Evolutionary conservation across 2,329 filamentous ascomycete genomes (phyloP).

Genomic region (Catunica adiposa): DNA sequence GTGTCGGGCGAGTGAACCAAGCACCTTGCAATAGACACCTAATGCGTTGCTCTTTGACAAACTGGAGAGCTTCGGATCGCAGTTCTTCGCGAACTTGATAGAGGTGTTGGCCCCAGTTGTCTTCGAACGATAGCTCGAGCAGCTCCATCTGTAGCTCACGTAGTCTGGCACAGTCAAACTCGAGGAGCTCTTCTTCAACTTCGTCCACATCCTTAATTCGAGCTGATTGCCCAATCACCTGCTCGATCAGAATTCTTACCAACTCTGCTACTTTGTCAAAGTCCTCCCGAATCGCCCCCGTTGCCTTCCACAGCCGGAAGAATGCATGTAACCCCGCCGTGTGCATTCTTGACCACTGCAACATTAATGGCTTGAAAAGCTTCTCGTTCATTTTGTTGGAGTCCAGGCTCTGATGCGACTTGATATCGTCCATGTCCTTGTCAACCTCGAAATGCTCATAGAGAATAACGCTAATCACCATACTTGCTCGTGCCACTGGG

Average conservation of each 20-base stretch:
- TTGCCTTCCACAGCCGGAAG: slow-evolving; percentile 82
- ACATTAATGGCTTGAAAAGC: slow-evolving; percentile 67
- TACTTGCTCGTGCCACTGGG: slow-evolving; percentile 70
- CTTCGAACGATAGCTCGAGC: slow-evolving; percentile 78
- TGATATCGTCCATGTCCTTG: slow-evolving; percentile 63
- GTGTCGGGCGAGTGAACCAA: slow-evolving; percentile 55
- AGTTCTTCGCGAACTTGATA: slow-evolving; percentile 82
- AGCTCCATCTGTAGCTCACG: slow-evolving; percentile 87
- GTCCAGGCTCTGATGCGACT: slow-evolving; percentile 59
- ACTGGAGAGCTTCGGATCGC: slow-evolving; percentile 79
- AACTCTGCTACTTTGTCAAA: slow-evolving; percentile 89
- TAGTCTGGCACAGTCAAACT: slow-evolving; percentile 64
- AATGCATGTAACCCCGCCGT: slow-evolving; percentile 74
- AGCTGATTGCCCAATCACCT: slow-evolving; percentile 66
- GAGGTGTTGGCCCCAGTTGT: slow-evolving; percentile 83
- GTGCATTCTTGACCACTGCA: slow-evolving; percentile 89
- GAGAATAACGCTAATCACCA: slow-evolving; percentile 72
- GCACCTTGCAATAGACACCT: slow-evolving; percentile 74
- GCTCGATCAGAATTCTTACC: slow-evolving; percentile 75
- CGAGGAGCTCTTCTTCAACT: slow-evolving; percentile 73
- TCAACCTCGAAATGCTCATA: slow-evolving; percentile 96
- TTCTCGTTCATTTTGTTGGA: slow-evolving; percentile 65
- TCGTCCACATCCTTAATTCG: slow-evolving; percentile 73
- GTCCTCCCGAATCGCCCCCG: slow-evolving; percentile 68
- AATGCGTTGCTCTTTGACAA: slow-evolving; percentile 92